These are phyloP conservation scores for Geum urbanum DNA, from an alignment of 306 rosid species.

Conservation along the genomic window DNA sequence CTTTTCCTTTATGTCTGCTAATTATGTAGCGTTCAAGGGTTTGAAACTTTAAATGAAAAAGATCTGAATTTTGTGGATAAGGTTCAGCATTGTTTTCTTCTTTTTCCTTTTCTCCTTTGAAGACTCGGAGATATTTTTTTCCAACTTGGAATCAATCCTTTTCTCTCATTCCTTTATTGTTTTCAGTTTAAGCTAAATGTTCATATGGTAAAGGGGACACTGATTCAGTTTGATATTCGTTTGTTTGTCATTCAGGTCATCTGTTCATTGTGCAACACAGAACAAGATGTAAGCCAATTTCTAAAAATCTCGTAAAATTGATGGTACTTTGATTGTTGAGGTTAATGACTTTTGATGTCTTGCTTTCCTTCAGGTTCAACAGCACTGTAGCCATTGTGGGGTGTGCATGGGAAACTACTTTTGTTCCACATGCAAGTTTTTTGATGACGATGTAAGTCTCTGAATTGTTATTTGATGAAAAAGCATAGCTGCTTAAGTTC, in stretches of 20 bases:
- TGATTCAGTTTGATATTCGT: background rate
- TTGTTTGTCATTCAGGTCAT: conserved; percentile 54
- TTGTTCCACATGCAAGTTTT: conserved; percentile 72
- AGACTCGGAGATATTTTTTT: background rate
- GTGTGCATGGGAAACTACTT: conserved; percentile 79
- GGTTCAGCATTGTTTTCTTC: conserved; percentile 10
- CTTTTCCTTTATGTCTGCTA: background rate
- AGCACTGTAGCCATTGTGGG: conserved; percentile 63
- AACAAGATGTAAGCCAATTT: conserved; percentile 64
- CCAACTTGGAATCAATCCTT: background rate
- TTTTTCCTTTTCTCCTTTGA: background rate
- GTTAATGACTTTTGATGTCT: conserved; percentile 13
- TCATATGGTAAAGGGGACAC: background rate
- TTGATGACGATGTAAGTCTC: conserved; percentile 63
- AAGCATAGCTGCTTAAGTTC: background rate
- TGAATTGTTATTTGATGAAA: background rate
- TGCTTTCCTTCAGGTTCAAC: conserved; percentile 61
- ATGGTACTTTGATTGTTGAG: background rate
- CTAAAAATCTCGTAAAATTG: background rate
- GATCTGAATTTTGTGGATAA: conserved; percentile 19
- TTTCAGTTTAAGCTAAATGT: background rate
- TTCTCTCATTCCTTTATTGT: background rate
- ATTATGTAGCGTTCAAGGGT: background rate
- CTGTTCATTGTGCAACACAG: conserved; percentile 68
- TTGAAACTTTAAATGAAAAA: background rate